A percentile compares a stretch with the other conserved stretches of the same genome.
phyloP scores from a whole-genome alignment of 192 early-diverging fungal species.

The Backusella psychrophila region DNA sequence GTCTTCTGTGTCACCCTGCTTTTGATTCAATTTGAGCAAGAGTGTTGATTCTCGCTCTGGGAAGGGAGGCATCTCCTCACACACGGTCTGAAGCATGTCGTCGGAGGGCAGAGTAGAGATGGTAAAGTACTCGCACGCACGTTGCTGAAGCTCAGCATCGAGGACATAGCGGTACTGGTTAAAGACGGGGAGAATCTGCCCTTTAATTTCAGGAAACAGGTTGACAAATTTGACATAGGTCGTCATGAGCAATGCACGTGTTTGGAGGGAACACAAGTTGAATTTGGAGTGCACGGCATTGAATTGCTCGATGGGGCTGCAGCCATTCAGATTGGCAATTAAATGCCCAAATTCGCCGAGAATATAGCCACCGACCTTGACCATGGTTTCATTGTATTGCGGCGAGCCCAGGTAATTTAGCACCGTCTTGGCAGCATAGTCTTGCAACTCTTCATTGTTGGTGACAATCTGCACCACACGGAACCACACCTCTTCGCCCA shows the following conservation, averaged over 20 bases:
- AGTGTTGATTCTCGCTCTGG: slow-evolving; percentile 92
- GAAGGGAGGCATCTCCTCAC: slow-evolving; percentile 99
- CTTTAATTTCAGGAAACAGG: slow-evolving; percentile 97
- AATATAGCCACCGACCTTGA: slow-evolving; percentile 95
- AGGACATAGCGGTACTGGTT: slow-evolving; percentile 84
- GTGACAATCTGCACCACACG: slow-evolving; percentile 96
- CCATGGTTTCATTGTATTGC: slow-evolving; percentile 91
- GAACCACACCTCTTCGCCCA: slow-evolving; percentile 98
- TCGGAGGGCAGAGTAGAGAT: slow-evolving; percentile 82
- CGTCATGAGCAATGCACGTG: slow-evolving; percentile 83
- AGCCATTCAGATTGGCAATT: slow-evolving; percentile 84
- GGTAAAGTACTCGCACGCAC: slow-evolving; percentile 94
- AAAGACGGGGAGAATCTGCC: slow-evolving; percentile 81
- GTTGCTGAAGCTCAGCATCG: slow-evolving; percentile 96
- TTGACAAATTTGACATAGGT: slow-evolving; percentile 97
- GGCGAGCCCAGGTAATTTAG: slow-evolving; percentile 83
- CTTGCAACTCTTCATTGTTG: slow-evolving; percentile 93
- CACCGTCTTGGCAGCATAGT: slow-evolving; percentile 87
- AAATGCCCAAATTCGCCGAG: slow-evolving; percentile 98
- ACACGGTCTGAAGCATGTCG: slow-evolving; percentile 86
- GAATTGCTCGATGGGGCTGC: slow-evolving; percentile 92
- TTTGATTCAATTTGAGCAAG: slow-evolving; percentile 77
- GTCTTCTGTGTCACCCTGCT: slow-evolving; percentile 90
- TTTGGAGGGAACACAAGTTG: slow-evolving; percentile 70
- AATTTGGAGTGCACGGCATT: slow-evolving; percentile 93